Evolutionary conservation across 2,329 filamentous ascomycete species (phyloP).

Genomic region (Ceratocystis destructans): DNA sequence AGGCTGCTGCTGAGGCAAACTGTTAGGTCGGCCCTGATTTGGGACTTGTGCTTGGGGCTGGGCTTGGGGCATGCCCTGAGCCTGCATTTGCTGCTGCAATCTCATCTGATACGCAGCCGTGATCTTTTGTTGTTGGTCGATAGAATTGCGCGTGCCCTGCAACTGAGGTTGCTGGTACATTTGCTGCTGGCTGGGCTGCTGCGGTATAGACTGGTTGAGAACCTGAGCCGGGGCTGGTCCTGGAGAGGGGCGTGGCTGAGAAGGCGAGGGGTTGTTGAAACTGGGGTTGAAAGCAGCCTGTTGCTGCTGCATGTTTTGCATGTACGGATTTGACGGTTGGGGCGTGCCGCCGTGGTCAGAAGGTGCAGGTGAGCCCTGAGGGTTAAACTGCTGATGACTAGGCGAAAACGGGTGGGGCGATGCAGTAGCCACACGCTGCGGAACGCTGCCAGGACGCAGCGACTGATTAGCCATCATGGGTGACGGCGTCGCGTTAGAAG

Average conservation of each 20-base stretch:
- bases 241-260: constrained; percentile 42
- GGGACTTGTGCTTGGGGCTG: constrained; percentile 21
- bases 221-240: constrained; percentile 39
- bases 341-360: constrained; percentile 64
- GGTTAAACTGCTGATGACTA: constrained; percentile 54
- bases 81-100: constrained; percentile 55
- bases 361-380: constrained; percentile 61
- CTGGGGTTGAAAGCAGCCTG: constrained; percentile 39
- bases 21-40: constrained; percentile 22
- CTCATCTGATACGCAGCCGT: constrained; percentile 64
- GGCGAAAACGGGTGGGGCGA: constrained; percentile 87
- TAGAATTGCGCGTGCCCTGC: constrained; percentile 15
- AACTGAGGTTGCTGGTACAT: constrained; percentile 22
- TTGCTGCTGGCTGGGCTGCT: constrained; percentile 33
- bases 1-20: constrained; percentile 9
- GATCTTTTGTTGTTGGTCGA: constrained; percentile 64
- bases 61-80: constrained; percentile 25
- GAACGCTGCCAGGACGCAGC: constrained; percentile 53
- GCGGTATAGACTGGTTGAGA: constrained; percentile 39
- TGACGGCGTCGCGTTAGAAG: constrained; percentile 76
- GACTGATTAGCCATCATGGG: constrained; percentile 86
- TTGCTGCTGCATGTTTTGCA: constrained; percentile 45
- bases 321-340: constrained; percentile 52
- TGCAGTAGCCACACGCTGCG: constrained; percentile 74
- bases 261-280: constrained; percentile 41